phyloP scores from a whole-genome alignment of 305 asterid species.

The Caryopteris hybrid region DNA sequence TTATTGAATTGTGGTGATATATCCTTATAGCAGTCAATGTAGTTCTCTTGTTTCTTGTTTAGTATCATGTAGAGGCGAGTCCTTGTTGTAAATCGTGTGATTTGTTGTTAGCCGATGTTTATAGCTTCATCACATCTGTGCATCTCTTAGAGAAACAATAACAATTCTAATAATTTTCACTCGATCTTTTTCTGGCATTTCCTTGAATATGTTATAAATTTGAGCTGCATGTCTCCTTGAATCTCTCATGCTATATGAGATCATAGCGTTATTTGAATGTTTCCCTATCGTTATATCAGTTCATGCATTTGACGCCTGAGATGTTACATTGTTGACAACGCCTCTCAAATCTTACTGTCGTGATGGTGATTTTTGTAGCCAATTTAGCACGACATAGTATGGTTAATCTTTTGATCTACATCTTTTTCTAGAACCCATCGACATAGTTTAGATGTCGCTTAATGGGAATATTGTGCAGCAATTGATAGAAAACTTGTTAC shows the following conservation, averaged over 20 bases:
- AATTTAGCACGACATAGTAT: too few relatives aligned
- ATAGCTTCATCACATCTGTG: not conserved
- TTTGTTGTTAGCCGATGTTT: constrained; percentile 11
- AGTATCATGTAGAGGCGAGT: constrained; percentile 23
- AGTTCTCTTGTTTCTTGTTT: constrained; percentile 16
- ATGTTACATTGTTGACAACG: too few relatives aligned
- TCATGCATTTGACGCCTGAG: not conserved
- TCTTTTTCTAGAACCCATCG: too few relatives aligned
- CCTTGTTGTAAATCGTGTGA: constrained; percentile 33
- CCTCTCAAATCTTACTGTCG: too few relatives aligned
- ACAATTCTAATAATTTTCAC: constrained; percentile 9
- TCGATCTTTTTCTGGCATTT: not conserved
- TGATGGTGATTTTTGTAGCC: too few relatives aligned
- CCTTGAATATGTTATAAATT: too few relatives aligned
- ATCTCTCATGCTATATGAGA: not conserved
- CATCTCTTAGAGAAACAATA: constrained; percentile 20
- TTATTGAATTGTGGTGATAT: constrained; percentile 8
- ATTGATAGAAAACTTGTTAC: too few relatives aligned
- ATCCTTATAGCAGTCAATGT: not conserved
- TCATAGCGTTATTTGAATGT: not conserved
- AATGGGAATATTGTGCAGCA: too few relatives aligned
- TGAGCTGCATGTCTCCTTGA: not conserved
- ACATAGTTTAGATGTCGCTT: too few relatives aligned
- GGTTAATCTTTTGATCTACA: too few relatives aligned
- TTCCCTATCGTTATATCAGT: not conserved